Evolutionary conservation across 2,329 filamentous ascomycete genomes (phyloP).

Genomic region (Aspergillus alliaceus): DNA sequence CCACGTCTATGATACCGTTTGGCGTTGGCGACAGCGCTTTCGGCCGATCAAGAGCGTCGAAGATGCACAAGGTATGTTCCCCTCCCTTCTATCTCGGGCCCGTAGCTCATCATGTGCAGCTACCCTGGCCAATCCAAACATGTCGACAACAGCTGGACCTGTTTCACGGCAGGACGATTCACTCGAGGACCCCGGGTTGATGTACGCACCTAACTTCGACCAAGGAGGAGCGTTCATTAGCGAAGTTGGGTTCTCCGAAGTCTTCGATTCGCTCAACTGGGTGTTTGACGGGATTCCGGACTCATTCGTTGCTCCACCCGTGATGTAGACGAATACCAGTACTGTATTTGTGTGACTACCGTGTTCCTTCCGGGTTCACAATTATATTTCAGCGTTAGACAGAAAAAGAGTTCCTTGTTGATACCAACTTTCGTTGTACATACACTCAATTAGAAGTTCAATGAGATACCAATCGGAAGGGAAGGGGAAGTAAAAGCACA

Average conservation of each 20-base stretch:
- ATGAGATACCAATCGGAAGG: too few relatives aligned
- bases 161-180: conserved; percentile 30
- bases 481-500: too few relatives aligned
- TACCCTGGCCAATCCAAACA: conserved; percentile 38
- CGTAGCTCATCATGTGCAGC: conserved; percentile 24
- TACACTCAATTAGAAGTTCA: background rate
- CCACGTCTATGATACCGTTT: conserved; percentile 65
- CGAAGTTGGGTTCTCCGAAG: conserved; percentile 61
- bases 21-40: conserved; percentile 64
- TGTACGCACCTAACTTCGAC: conserved; percentile 37
- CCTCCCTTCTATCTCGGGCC: conserved; percentile 1
- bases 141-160: conserved; percentile 27
- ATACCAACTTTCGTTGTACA: background rate
- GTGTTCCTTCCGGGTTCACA: background rate
- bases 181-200: conserved; percentile 31
- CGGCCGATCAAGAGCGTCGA: conserved; percentile 61
- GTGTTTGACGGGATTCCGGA: conserved; percentile 82
- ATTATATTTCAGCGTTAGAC: background rate
- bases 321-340: conserved; percentile 23
- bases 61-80: conserved; percentile 65
- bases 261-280: conserved; percentile 90
- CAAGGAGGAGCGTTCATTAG: conserved; percentile 38
- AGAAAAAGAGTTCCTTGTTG: background rate
- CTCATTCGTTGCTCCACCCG: conserved; percentile 45
- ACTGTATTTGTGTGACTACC: too few relatives aligned